Base-by-base conservation (phyloP, 106 monocot species). In the Phalaenopsis equestris region DNA sequence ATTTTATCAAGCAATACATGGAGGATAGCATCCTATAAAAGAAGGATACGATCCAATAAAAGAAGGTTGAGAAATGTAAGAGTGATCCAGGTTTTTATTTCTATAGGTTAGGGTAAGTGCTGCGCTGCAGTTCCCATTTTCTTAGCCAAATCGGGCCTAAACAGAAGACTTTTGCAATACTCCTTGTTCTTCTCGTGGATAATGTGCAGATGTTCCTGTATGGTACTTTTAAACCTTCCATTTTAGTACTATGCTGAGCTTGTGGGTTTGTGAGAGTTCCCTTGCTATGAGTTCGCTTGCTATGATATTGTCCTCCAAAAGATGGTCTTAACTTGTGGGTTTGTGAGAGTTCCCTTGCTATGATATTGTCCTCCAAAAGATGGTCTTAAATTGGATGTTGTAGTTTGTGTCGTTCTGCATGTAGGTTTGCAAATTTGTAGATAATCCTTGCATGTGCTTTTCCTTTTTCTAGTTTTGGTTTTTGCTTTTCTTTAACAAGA, bases 371-470 rank as follows among this genome's bases (percentile, higher is more conserved):
- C 70, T 70, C 70, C 70, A 39, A 74, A 12, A 17, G 74, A 19
- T 19, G 38, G 21, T 43, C n/a, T 45, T 42, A 45, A 74, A 42
- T 74, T 74, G 43, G 42, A 74, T 19, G n/a, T 5, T 74, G 14
- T 15, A 2, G 43, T 17, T 74, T 42, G 42, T 43, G 36, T 74
- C n/a, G 12, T 74, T 45, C 18, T 74, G 24, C 46, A 21, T 76
- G 76, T 76, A 12, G 76, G 76, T 46, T 49, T 76, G n/a, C 30
- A 24, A 76, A 76, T 52, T 47, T 15, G 30, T 76, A n/a, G 49
- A 76, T 76, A 18, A 52, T 48, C 43, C 74, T 19, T 42, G 70
- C 70, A 38, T 70, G 36, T 37, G 6, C 23, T 70, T 70, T 70
- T 39, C n/a, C 14, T 18, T 74, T 21, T 45, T 74, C 45, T 4